phyloP scores from a whole-genome alignment of 2,329 filamentous ascomycete species.

The Fusarium gaditjirri region DNA sequence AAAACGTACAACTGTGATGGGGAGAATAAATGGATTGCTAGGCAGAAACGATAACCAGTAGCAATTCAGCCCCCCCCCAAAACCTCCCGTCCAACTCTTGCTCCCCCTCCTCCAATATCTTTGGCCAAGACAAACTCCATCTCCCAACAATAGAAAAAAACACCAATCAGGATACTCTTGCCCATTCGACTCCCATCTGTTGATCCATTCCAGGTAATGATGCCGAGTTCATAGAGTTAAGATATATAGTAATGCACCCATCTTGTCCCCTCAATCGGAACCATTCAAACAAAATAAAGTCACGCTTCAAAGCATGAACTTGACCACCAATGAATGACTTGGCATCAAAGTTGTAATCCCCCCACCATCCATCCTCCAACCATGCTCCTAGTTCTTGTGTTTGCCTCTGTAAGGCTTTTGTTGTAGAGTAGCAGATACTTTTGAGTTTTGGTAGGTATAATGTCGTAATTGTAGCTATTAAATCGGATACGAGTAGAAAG shows the following conservation, averaged over 20 bases:
- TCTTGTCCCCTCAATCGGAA: slow-evolving; percentile 11
- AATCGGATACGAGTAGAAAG: slow-evolving; percentile 44
- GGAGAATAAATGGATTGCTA: slow-evolving; percentile 41
- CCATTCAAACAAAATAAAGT: slow-evolving; percentile 25
- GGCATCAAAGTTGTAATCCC: not conserved
- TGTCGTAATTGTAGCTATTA: slow-evolving; percentile 47
- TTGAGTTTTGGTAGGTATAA: slow-evolving; percentile 44
- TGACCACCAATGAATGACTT: slow-evolving; percentile 10
- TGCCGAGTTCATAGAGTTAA: slow-evolving; percentile 28
- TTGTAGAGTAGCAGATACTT: slow-evolving; percentile 37
- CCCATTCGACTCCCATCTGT: slow-evolving; percentile 31
- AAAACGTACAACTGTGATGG: slow-evolving; percentile 34
- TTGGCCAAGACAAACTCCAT: slow-evolving; percentile 26
- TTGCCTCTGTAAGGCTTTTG: slow-evolving; percentile 24
- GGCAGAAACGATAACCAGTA: slow-evolving; percentile 31
- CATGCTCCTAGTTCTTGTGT: slow-evolving; percentile 1
- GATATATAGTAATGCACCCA: slow-evolving; percentile 30
- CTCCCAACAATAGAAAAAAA: slow-evolving; percentile 32
- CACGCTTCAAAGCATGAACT: not conserved
- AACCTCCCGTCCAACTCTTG: slow-evolving; percentile 11
- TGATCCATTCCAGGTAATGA: slow-evolving; percentile 36
- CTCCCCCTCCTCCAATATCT: slow-evolving; percentile 3
- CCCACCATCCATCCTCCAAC: not conserved
- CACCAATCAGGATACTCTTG: slow-evolving; percentile 33
- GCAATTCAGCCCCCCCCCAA: slow-evolving; percentile 30